Evolutionary conservation across 768 basidiomycete genomes (phyloP).

Genomic region (Mycena crocata): DNA sequence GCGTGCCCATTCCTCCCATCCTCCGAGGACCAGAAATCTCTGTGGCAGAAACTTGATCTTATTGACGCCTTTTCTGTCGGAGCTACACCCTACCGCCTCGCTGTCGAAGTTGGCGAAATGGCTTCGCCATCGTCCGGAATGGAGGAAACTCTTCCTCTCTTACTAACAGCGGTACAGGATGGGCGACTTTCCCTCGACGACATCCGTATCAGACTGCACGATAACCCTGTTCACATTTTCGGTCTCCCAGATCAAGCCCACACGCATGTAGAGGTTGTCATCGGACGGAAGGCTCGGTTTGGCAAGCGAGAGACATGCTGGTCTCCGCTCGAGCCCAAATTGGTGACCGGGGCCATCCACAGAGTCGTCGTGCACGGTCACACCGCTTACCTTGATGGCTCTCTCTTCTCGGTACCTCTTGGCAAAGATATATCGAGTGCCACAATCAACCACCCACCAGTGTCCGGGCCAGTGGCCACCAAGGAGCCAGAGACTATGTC

Average conservation of each 20-base stretch:
- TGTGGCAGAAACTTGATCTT: conserved; percentile 87
- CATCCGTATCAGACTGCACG: conserved; percentile 84
- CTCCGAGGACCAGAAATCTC: conserved; percentile 77
- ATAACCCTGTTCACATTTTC: conserved; percentile 94
- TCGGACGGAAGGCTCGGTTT: conserved; percentile 79
- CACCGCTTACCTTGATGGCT: conserved; percentile 91
- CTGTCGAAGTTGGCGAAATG: conserved; percentile 67
- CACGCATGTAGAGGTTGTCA: conserved; percentile 92
- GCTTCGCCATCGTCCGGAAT: conserved; percentile 82
- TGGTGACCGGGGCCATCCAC: conserved; percentile 82
- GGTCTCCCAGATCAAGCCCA: conserved; percentile 87
- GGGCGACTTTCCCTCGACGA: conserved; percentile 86
- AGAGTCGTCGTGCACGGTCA: conserved; percentile 91
- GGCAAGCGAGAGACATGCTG: conserved; percentile 64
- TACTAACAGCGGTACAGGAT: conserved; percentile 86
- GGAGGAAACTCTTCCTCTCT: conserved; percentile 87
- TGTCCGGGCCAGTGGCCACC: conserved; percentile 30
- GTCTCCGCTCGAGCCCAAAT: conserved; percentile 82
- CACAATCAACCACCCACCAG: conserved; percentile 55
- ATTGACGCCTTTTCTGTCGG: conserved; percentile 96
- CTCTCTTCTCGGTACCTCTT: conserved; percentile 64
- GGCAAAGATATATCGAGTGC: conserved; percentile 83
- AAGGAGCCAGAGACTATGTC: conserved; percentile 45
- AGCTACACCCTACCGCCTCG: conserved; percentile 81
- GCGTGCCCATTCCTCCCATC: conserved; percentile 74